Evolutionary conservation across 306 rosid species (phyloP), one percentile per base, ranked within the genome.

Genomic region (Inga oerstediana): DNA sequence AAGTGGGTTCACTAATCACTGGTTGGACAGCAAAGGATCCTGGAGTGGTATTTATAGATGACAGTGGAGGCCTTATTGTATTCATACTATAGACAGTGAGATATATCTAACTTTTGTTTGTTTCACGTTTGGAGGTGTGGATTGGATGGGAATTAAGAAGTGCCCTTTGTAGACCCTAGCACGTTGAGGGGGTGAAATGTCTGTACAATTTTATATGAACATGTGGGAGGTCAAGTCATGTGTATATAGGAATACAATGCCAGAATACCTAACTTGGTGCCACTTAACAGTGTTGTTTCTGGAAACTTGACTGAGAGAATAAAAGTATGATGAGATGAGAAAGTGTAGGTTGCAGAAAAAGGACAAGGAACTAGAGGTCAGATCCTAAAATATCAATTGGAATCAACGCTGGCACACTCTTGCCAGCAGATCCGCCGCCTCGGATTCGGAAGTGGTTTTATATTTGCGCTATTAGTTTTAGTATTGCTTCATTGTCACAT

Each of bases 41-140:
- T 44, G 82, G 58, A 77, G 83, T 81, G 39, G 15, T 84, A 89
- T 88, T 87, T 91, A 91, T 92, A 89, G 92, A 64, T 43, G 2
- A 13, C 39, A 66, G 22, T 7, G 20, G 72, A 81, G 68, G 56
- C 65, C 62, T 74, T 67, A 4, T 39, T 39, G 7, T 39, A 5
- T 5, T 5, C 30, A 51, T 68, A 1, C 22, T 17, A 56, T 62
- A 74, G 32, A 81, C 7, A 61, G 68, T 49, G 59, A 71, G 80
- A 77, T 75, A 86, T 22, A 75, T 75, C 71, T 48, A 66, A 32
- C 67, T 73, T 81, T 83, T 62, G 72, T 78, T 30, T 83, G 72
- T 78, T 30, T 83, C 90, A 81, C 89, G 3, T 52, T 88, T 80
- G 17, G 68, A 24, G 65, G 9, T n/a, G 48, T 7, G 74, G 58